Evolutionary conservation across 1,284 basidiomycete species (phyloP).

Genomic region (Malassezia caprae): DNA sequence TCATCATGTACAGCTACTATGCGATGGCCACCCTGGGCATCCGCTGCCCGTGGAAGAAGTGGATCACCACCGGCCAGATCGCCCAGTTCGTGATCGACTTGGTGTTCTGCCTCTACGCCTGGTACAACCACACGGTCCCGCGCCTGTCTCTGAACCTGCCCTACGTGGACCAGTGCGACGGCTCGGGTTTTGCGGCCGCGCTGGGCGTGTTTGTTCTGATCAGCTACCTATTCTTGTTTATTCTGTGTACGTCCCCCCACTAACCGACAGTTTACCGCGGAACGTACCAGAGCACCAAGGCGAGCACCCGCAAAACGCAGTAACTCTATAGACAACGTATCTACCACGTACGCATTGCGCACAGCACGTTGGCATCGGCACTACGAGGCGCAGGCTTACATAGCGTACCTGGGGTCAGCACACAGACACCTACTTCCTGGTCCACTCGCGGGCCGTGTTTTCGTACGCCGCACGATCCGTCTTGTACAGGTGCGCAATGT

Average conservation of each 20-base stretch:
- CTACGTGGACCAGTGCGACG: constrained; percentile 68
- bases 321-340: neutral
- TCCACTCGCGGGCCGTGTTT: constrained; percentile 48
- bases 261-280: constrained; percentile 37
- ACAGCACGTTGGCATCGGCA: too few species aligned
- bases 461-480: constrained; percentile 46
- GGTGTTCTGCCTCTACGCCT: constrained; percentile 14
- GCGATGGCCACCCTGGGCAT: constrained; percentile 35
- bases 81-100: constrained; percentile 35
- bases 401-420: constrained; percentile 16
- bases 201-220: constrained; percentile 80
- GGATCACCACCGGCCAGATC: constrained; percentile 90
- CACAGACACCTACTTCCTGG: constrained; percentile 36
- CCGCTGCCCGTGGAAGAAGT: constrained; percentile 69
- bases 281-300: constrained; percentile 44
- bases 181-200: constrained; percentile 73
- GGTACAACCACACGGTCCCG: constrained; percentile 21
- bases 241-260: constrained; percentile 20
- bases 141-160: constrained; percentile 57
- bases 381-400: constrained; percentile 1
- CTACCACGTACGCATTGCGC: neutral
- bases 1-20: constrained; percentile 67
- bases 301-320: constrained; percentile 9
- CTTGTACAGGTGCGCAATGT: constrained; percentile 48
- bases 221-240: constrained; percentile 56